Evolutionary conservation across 1,284 basidiomycete species (phyloP).

Genomic region (Porodaedalea pini): DNA sequence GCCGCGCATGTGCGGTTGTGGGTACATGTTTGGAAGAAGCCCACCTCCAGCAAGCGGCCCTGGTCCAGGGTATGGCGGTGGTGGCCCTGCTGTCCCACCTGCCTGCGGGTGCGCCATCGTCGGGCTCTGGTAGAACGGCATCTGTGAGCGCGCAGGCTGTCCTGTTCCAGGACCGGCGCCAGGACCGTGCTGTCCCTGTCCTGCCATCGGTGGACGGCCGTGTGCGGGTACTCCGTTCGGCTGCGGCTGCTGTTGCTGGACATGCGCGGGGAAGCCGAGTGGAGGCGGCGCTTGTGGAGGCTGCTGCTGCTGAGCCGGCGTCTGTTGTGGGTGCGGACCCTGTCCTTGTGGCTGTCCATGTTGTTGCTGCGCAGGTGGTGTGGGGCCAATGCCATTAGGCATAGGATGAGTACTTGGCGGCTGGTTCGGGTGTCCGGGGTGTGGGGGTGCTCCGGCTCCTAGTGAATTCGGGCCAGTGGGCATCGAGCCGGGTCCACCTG

Average conservation of each 20-base stretch:
- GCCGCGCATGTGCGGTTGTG: slow-evolving; percentile 1
- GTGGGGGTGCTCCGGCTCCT: slow-evolving; percentile 22
- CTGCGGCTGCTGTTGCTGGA: slow-evolving; percentile 14
- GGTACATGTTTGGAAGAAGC: slow-evolving; percentile 2
- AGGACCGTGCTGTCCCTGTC: not conserved
- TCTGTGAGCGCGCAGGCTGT: not conserved
- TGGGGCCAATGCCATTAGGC: slow-evolving; percentile 31
- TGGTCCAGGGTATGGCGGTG: not conserved
- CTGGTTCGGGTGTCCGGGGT: slow-evolving; percentile 22
- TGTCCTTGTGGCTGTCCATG: slow-evolving; percentile 9
- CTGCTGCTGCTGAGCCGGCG: slow-evolving; percentile 2
- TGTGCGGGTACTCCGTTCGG: slow-evolving; percentile 12
- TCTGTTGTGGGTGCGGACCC: slow-evolving; percentile 6
- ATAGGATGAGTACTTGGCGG: slow-evolving; percentile 22
- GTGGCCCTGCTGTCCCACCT: not conserved
- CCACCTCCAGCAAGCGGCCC: not conserved
- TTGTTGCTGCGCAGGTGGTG: slow-evolving; percentile 6
- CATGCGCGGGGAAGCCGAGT: slow-evolving; percentile 11
- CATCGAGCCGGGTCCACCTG: slow-evolving; percentile 7
- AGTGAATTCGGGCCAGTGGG: not conserved
- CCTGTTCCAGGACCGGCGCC: not conserved
- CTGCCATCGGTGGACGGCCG: not conserved
- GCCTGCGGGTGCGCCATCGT: slow-evolving; percentile 13
- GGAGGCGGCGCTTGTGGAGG: slow-evolving; percentile 2
- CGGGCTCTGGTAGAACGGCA: slow-evolving; percentile 13